phyloP scores from a whole-genome alignment of 1,139 yeast species.

The Blastobotrys proliferans region DNA sequence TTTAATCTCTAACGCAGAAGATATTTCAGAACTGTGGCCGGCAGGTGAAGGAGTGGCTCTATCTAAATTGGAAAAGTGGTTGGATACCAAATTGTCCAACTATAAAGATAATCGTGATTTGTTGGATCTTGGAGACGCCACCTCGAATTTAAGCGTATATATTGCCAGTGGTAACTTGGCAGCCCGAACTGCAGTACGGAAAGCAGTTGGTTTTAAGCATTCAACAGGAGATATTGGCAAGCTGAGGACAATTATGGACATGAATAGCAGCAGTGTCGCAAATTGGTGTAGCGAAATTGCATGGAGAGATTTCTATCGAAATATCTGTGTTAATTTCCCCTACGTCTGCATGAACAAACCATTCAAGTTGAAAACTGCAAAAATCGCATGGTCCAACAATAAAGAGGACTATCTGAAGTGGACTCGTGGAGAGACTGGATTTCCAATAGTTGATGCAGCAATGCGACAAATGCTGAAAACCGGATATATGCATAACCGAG shows the following conservation, averaged over 20 bases:
- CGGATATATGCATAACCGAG: slow-evolving; percentile 51
- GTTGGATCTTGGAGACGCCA: slow-evolving; percentile 33
- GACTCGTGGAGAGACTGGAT: slow-evolving; percentile 52
- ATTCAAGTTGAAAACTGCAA: slow-evolving; percentile 39
- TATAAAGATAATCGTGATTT: slow-evolving; percentile 35
- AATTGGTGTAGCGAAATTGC: slow-evolving; percentile 52
- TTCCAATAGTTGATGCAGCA: slow-evolving; percentile 54
- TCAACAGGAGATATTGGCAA: slow-evolving; percentile 29
- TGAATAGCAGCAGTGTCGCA: slow-evolving; percentile 33
- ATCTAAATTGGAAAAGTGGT: slow-evolving; percentile 33
- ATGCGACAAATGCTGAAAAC: slow-evolving; percentile 50
- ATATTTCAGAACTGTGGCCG: slow-evolving; percentile 32
- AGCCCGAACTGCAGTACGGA: slow-evolving; percentile 38
- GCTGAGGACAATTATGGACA: slow-evolving; percentile 29
- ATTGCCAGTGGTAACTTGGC: slow-evolving; percentile 47
- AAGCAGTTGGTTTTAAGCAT: slow-evolving; percentile 13
- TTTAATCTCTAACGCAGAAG: slow-evolving; percentile 6
- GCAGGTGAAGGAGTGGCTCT: slow-evolving; percentile 42
- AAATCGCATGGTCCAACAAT: slow-evolving; percentile 44
- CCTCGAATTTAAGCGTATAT: slow-evolving; percentile 46
- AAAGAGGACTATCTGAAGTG: slow-evolving; percentile 42
- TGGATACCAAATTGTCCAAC: slow-evolving; percentile 31
- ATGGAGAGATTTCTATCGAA: slow-evolving; percentile 56
- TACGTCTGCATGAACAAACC: slow-evolving; percentile 49
- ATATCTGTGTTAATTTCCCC: slow-evolving; percentile 48